Percentiles rank a stretch among this genome's conserved stretches.
phyloP scores from a whole-genome alignment of 2,329 filamentous ascomycete species.

The Colletotrichum magnum region DNA sequence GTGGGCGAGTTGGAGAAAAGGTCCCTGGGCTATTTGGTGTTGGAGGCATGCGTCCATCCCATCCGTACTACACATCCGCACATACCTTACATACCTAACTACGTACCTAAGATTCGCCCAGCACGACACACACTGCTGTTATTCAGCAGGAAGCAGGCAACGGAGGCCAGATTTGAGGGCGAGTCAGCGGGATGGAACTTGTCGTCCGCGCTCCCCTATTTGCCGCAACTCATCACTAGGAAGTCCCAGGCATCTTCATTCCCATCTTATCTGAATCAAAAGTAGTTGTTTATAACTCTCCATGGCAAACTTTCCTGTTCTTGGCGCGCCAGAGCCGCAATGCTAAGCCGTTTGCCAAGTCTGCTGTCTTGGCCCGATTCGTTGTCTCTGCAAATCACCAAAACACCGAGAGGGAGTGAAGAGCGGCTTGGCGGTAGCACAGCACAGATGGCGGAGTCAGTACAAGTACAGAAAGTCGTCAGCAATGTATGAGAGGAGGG shows the following conservation, averaged over 20 bases:
- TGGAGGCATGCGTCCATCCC: not conserved
- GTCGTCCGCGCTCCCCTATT: conserved; percentile 6
- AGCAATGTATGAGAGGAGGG: conserved; percentile 1
- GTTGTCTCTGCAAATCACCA: conserved; percentile 6
- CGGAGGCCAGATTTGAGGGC: conserved; percentile 13
- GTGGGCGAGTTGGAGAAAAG: conserved; percentile 2
- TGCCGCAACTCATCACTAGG: not conserved
- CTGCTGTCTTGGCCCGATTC: conserved; percentile 9
- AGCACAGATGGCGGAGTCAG: conserved; percentile 4
- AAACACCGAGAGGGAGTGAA: conserved; percentile 1
- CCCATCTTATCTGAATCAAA: not conserved
- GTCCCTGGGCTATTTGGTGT: not conserved
- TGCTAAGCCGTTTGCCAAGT: conserved; percentile 29
- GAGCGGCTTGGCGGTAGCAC: conserved; percentile 24
- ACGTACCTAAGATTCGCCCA: too few relatives aligned
- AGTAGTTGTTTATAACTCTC: conserved; percentile 10
- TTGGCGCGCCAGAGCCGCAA: conserved; percentile 32
- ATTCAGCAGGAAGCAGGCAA: not conserved
- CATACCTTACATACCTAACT: too few relatives aligned
- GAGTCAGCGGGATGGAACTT: conserved; percentile 7
- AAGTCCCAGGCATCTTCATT: conserved; percentile 8
- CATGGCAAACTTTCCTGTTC: not conserved
- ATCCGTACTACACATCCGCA: too few relatives aligned
- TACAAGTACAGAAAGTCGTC: conserved; percentile 1
- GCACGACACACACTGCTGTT: not conserved